Conservation (phyloP, 768 basidiomycete species). For the Lentinula sp. region DNA sequence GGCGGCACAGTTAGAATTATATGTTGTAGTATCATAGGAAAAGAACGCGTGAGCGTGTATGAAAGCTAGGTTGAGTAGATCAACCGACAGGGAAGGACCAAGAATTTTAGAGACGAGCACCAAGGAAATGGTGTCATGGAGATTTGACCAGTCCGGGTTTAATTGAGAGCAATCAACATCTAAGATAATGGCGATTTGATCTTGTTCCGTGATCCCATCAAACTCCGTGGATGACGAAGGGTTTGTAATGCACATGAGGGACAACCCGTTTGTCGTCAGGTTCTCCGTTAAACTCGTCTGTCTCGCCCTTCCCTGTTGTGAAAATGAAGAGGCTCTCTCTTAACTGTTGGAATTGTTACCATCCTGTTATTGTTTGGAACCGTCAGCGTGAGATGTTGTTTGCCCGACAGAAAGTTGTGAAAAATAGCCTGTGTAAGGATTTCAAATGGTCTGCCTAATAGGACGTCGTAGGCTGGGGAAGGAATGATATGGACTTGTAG, state of each 20-base stretch:
- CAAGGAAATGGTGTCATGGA: not conserved
- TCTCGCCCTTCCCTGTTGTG: not conserved
- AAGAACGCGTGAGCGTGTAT: not conserved
- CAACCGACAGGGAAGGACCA: not conserved
- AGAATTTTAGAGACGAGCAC: not conserved
- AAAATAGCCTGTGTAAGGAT: not conserved
- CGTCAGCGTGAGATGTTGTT: not conserved
- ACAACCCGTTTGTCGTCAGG: not conserved
- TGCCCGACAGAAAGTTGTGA: not conserved
- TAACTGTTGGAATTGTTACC: constrained; percentile 3
- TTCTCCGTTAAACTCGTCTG: not conserved
- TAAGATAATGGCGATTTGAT: constrained; percentile 5
- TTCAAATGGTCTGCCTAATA: constrained; percentile 10
- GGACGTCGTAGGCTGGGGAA: constrained; percentile 8
- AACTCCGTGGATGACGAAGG: not conserved
- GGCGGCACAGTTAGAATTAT: not conserved
- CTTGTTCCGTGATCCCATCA: constrained; percentile 7
- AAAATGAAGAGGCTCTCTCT: not conserved
- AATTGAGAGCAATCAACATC: not conserved
- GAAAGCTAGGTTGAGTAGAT: not conserved
- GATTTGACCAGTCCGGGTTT: not conserved
- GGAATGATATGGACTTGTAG: constrained; percentile 10
- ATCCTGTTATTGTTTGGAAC: not conserved
- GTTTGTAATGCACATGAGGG: not conserved
- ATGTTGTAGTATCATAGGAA: not conserved